Base-by-base conservation (phyloP, 331 rosid species). In the Acacia concinna region DNA sequence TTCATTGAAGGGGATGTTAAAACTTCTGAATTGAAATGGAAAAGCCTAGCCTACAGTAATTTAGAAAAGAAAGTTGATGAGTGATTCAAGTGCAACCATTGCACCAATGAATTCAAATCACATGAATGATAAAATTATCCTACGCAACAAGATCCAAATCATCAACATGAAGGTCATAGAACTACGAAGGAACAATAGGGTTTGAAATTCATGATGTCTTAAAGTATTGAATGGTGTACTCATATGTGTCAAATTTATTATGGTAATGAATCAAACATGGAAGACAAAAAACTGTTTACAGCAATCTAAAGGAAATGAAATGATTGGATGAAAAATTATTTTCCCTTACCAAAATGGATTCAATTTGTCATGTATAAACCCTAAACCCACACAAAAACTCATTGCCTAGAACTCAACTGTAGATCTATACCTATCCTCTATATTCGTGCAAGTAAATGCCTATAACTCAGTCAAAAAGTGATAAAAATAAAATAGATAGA, bases 11-110 rank as follows among this genome's bases (percentile, higher is more conserved):
- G 78, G 43, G 89, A 84, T 25, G 83, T 86, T 65, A 96, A 78
- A 49, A 86, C 93, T 79, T 82, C 86, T 82, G 89, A 79, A 82
- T 79, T 93, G 82, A 96, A 96, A 79, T 96, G 98, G 81, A 96
- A 91, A 21, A 96, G 77, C 87, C 97, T 88, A 31, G 99, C 94
- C 99, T 93, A 90, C 85, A 84, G 43, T 64, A 75, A 65, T 78
- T 32, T 68, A 83, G 74, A 71, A 2, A 73, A 78, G 70, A 20
- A 70, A 78, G 44, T 59, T 12, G 32, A 13, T 75, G 52, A 49
- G 56, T 46, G 20, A 46, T 46, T 20, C 56, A 49, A 49, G n/a
- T 2, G 18, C 21, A 1, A 49, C 4, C n/a, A 49, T 3, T 13
- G 51, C 31, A 27, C 31, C 68, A 54, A 80, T 15, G 20, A 23